Base-by-base conservation (phyloP, 2,329 filamentous ascomycete genomes). In the Fusarium sp. region DNA sequence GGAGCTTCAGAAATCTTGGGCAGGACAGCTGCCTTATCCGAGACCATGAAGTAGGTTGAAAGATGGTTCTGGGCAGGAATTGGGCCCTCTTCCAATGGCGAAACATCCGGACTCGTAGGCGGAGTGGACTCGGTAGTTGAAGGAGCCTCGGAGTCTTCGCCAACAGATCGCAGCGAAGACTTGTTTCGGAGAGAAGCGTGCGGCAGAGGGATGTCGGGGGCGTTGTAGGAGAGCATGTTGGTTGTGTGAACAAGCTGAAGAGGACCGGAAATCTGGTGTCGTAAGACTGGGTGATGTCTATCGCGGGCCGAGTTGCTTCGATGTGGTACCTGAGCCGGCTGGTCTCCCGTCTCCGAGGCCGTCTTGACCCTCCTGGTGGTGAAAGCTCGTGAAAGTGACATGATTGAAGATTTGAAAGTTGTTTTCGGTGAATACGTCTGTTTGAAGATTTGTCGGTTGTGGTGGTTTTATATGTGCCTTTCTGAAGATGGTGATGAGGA, bases 201-300 rank as follows among this genome's bases (percentile, higher is more conserved):
- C 43, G 83, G 82, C 65, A 97, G 84, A 43, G 82, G 82, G 65
- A 97, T 89, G 76, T 97, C 91, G 49, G 95, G 95, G 11, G 96
- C 94, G 76, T 95, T 95, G 85, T 97, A 97, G 9, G 93, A 94
- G 54, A 97, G 89, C 87, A 96, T 93, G 80, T 98, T 99, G 71
- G 96, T 98, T 7, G 95, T 97, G 61, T 96, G 96, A 47, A 97
- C 84, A 66, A 99, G 86, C 78, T 94, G 90, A 52, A 97, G 86
- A 1, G 96, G 96, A 4, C 86, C 88, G 2, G 96, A 99, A 76
- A 99, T 99, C 82, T 94, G 90, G 76, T 85, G 78, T 60, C 90
- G 87, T 69, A 89, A 67, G 43, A 78, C 68, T 67, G 72, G 72
- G 58, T 76, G 76, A 62, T 78, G 82, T 76, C 84, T 86, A 53